These are phyloP conservation scores for Boletus pseudopeckii DNA, from an alignment of 768 basidiomycete species.

Conservation along the genomic window DNA sequence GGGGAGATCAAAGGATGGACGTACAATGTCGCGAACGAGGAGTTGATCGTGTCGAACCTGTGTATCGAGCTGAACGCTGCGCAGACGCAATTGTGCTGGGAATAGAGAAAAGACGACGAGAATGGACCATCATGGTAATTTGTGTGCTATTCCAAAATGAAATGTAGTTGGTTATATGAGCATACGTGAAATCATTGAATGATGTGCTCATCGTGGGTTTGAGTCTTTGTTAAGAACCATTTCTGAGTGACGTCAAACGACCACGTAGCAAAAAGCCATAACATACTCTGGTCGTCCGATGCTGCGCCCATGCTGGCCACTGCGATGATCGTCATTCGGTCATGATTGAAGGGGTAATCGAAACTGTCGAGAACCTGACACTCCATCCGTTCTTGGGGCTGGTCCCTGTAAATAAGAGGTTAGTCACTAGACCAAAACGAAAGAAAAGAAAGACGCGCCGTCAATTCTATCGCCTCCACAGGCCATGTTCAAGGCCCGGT, in stretches of 20 bases:
- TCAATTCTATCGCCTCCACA: no score
- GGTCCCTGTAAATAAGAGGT: neutral
- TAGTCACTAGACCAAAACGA: neutral
- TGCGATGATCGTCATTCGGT: neutral
- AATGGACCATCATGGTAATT: neutral
- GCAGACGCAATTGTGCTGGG: slow-evolving; percentile 35
- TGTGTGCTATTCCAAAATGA: neutral
- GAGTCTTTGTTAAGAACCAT: neutral
- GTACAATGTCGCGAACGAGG: slow-evolving; percentile 38
- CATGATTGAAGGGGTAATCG: neutral
- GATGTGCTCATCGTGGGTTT: neutral
- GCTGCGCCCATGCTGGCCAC: neutral
- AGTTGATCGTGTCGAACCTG: slow-evolving; percentile 40
- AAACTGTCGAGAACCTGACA: neutral
- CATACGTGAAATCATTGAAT: neutral
- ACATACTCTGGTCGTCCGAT: neutral
- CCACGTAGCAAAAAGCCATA: neutral
- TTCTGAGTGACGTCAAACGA: neutral
- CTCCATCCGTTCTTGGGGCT: neutral
- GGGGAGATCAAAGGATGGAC: slow-evolving; percentile 34
- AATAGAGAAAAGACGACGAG: slow-evolving; percentile 2
- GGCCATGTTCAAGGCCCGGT: neutral
- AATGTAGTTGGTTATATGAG: neutral
- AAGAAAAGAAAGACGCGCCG: neutral
- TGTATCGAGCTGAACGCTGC: slow-evolving; percentile 42